phyloP scores from a whole-genome alignment of 495 filamentous ascomycete genomes.

The Sphaerosporella brunnea region DNA sequence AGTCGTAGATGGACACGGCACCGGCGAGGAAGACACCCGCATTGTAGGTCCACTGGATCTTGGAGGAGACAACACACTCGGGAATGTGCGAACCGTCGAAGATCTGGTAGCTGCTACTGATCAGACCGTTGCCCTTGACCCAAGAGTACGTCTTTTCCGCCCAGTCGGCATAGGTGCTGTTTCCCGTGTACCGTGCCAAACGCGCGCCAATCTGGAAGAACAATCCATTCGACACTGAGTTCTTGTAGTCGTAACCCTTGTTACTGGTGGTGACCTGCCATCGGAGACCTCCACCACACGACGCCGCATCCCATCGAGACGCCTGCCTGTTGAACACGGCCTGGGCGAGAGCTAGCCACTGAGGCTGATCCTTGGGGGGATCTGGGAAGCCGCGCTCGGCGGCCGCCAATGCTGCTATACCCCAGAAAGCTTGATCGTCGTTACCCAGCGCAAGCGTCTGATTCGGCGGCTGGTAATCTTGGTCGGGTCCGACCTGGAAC shows the following conservation, averaged over 20 bases:
- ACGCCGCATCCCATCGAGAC: constrained; percentile 47
- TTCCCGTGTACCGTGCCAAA: constrained; percentile 56
- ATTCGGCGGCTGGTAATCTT: constrained; percentile 55
- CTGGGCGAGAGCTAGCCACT: constrained; percentile 59
- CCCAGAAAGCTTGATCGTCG: constrained; percentile 78
- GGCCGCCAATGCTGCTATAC: constrained; percentile 50
- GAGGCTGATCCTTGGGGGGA: constrained; percentile 37
- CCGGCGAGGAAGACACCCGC: constrained; percentile 46
- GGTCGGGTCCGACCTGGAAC: constrained; percentile 44
- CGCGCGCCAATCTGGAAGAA: constrained; percentile 68
- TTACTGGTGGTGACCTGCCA: constrained; percentile 79
- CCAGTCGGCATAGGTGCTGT: constrained; percentile 61
- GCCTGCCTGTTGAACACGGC: constrained; percentile 59
- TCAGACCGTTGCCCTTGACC: constrained; percentile 43
- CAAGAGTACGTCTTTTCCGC: constrained; percentile 60
- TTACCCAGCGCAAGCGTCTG: constrained; percentile 64
- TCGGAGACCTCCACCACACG: constrained; percentile 52
- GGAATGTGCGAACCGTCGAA: constrained; percentile 42
- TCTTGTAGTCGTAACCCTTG: constrained; percentile 66
- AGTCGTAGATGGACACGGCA: constrained; percentile 56
- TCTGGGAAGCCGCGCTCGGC: constrained; percentile 57
- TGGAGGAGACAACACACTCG: constrained; percentile 23
- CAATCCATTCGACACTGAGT: constrained; percentile 59
- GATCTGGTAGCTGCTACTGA: constrained; percentile 39
- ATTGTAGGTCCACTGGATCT: constrained; percentile 47